phyloP scores from a whole-genome alignment of 176 grass and related monocot species.

The Paspalum vaginatum region DNA sequence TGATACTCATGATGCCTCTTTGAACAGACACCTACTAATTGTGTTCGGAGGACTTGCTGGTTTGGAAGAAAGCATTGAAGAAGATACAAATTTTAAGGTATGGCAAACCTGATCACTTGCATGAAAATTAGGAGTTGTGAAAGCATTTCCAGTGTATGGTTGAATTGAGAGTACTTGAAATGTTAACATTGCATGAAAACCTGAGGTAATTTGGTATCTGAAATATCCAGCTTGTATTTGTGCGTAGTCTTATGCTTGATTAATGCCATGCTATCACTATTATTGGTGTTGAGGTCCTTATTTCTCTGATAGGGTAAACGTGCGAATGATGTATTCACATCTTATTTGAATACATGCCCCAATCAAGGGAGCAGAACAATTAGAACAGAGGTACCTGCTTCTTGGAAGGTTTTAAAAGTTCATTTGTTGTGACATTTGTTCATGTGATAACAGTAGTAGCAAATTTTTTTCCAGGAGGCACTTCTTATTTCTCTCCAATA shows the following conservation, averaged over 20 bases:
- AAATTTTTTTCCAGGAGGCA: slow-evolving; percentile 69
- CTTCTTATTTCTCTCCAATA: slow-evolving; percentile 90
- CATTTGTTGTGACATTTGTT: slow-evolving; percentile 26
- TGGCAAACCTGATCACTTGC: slow-evolving; percentile 17
- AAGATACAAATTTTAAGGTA: slow-evolving; percentile 92
- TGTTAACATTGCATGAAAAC: neutral
- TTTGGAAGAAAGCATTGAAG: slow-evolving; percentile 97
- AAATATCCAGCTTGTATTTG: neutral
- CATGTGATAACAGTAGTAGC: slow-evolving; percentile 24
- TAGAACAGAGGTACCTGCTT: slow-evolving; percentile 87
- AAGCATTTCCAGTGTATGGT: neutral
- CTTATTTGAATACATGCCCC: slow-evolving; percentile 94
- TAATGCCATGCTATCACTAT: slow-evolving; percentile 2
- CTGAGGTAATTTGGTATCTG: slow-evolving; percentile 14
- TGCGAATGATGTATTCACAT: slow-evolving; percentile 67
- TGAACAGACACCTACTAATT: slow-evolving; percentile 85
- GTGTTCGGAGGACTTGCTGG: slow-evolving; percentile 90
- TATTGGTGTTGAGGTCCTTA: slow-evolving; percentile 1
- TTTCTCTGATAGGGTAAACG: slow-evolving; percentile 62
- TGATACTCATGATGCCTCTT: slow-evolving; percentile 25
- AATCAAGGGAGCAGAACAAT: slow-evolving; percentile 98
- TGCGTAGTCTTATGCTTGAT: neutral
- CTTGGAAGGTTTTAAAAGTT: neutral
- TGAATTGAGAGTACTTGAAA: neutral
- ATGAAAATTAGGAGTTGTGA: slow-evolving; percentile 5